Evolutionary conservation across 2,329 filamentous ascomycete genomes (phyloP).

Genomic region (Trichoderma asperellum): DNA sequence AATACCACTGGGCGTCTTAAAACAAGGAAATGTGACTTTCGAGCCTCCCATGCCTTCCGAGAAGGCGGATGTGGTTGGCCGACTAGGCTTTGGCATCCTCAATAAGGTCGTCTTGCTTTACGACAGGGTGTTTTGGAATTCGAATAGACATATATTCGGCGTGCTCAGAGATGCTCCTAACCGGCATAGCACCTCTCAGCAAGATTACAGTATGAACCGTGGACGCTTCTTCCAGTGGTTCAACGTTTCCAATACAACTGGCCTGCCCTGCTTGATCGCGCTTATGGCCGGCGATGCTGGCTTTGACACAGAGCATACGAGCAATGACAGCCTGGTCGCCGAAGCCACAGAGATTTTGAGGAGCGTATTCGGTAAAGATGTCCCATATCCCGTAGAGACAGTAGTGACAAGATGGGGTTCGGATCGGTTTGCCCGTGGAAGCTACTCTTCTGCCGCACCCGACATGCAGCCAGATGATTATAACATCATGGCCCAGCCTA

Average conservation of each 20-base stretch:
- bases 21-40: constrained; percentile 80
- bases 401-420: constrained; percentile 92
- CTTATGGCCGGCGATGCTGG: constrained; percentile 96
- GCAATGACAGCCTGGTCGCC: constrained; percentile 73
- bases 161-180: constrained; percentile 76
- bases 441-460: constrained; percentile 91
- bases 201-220: constrained; percentile 75
- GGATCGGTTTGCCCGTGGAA: constrained; percentile 89
- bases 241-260: constrained; percentile 89
- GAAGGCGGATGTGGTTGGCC: constrained; percentile 78
- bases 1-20: constrained; percentile 87
- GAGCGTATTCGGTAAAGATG: constrained; percentile 70
- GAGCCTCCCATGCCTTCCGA: constrained; percentile 86
- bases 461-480: constrained; percentile 86
- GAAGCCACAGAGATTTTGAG: constrained; percentile 82
- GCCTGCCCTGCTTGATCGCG: constrained; percentile 83
- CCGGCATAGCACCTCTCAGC: constrained; percentile 72
- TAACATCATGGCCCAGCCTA: constrained; percentile 80
- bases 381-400: constrained; percentile 80
- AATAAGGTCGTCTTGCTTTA: constrained; percentile 97
- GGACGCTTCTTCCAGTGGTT: constrained; percentile 99
- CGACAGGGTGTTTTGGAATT: constrained; percentile 87
- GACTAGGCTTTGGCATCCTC: constrained; percentile 88
- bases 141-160: constrained; percentile 89
- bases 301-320: constrained; percentile 78